Base-by-base conservation (phyloP, 2,329 filamentous ascomycete species). In the Fusarium sp. region DNA sequence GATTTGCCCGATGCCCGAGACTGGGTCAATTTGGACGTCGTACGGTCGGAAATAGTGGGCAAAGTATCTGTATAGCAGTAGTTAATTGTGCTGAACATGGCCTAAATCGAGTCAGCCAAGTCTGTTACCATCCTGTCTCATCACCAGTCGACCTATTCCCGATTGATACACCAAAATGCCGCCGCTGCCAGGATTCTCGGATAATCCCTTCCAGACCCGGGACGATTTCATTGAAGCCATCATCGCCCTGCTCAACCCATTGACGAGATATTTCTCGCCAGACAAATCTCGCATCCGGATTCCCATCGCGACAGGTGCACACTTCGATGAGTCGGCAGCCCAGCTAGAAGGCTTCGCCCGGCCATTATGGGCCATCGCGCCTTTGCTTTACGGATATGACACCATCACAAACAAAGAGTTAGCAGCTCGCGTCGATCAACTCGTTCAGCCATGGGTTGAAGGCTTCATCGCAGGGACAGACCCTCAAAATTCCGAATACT, bases 321-420 rank as follows among this genome's bases (percentile, higher is more conserved):
- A 80, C 39, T 85, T 85, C 40, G 81, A 83, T 57, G 83, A 84
- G 46, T 72, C 70, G 0, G 81, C 83, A 2, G 83, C 83, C 1
- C 81, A 84, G 59, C 72, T 85, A 0, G 83, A 85, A 50, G 83
- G 83, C 0, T 85, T 82, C 61, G 82, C 82, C 0, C 72, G 81
- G 2, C 81, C 81, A 1, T 51, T 82, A 1, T 81, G 78, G 78
- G 75, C 75, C 0, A 70, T 81, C 1, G 77, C 73, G 0, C 74
- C 74, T 2, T 58, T 81, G 1, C 58, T 91, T 1, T 86, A 85
- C 5, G 63, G 69, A 2, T 39, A 64, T 7, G 46, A 50, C 17
- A 53, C 61, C 2, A 61, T 58, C 14, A 84, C 85, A 17, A 52
- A 61, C 9, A 18, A 38, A 17, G 31, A 58, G 1, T 11, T 63